Conservation (phyloP, 495 filamentous ascomycete species). For the Jackrogersella minutella region DNA sequence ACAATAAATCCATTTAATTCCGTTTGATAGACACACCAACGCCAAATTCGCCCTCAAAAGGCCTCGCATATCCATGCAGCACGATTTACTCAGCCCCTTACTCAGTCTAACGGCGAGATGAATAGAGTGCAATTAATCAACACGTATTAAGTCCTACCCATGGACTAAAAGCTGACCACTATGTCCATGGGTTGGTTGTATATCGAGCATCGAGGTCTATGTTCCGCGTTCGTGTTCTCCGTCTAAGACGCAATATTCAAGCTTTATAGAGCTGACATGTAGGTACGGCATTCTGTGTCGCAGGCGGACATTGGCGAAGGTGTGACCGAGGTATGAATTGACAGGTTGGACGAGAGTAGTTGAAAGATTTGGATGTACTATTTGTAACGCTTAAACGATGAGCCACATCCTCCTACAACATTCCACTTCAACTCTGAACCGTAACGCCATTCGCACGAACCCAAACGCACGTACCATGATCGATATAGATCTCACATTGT, state of each 20-base stretch:
- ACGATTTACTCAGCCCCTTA: not conserved
- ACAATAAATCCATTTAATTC: not conserved
- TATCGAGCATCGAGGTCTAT: not conserved
- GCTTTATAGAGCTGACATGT: not conserved
- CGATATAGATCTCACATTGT: not conserved
- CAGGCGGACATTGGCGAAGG: too few relatives aligned
- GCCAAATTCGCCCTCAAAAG: not conserved
- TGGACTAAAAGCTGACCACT: not conserved
- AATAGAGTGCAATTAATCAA: not conserved
- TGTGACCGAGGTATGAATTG: too few relatives aligned
- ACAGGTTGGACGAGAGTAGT: not conserved
- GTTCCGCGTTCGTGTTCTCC: not conserved
- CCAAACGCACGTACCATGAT: not conserved
- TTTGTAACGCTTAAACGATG: not conserved
- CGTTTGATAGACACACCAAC: not conserved
- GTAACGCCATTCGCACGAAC: not conserved
- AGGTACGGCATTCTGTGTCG: not conserved
- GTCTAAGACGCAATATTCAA: not conserved
- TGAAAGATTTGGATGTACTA: not conserved
- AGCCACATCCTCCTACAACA: not conserved
- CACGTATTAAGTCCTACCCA: not conserved
- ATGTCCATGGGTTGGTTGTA: not conserved
- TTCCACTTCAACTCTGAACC: not conserved
- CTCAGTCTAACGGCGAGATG: not conserved
- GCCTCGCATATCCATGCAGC: not conserved